Base-by-base conservation (phyloP, 1,284 basidiomycete species). In the Grifola frondosa region DNA sequence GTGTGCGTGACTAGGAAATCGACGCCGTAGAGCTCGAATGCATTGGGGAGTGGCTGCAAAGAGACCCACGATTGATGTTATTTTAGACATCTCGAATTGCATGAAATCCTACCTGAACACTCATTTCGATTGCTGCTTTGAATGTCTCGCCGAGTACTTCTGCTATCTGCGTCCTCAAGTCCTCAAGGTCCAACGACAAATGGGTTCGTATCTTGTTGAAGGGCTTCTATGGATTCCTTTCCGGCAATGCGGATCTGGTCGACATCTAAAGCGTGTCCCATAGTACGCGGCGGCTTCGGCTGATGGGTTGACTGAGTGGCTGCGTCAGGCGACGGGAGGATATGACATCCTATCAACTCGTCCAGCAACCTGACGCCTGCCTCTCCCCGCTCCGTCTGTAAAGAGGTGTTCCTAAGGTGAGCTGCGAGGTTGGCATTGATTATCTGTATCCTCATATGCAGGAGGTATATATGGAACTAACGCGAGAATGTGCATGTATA, bases 401-500 rank as follows among this genome's bases (percentile, higher is more conserved):
- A 70, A 31, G 91, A 95, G 0, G 97, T 97, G 60, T 99, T 99
- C 28, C 96, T 99, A 15, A 99, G 72, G 65, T 99, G 97, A 0
- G 88, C 78, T 2, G 74, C 58, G 6, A 98, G 74, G 60, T 93
- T 83, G n/a, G 52, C 50, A 4, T 59, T 51, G 21, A 56, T n/a
- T n/a, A 2, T 56, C 61, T 28, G 56, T 49, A 7, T 55, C 52
- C 21, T 62, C 44, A 21, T 58, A 50, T 1, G 46, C 50, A 1
- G 52, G 83, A 0, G 61, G 32, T 0, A 54, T 48, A 59, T 91
- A 95, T 5, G 85, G 77, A 13, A 75, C 69, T 1, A 98, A 70
- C 6, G 93, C 91, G 15, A 99, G 78, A 55, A 96, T 82, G 16
- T 85, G 83, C 39, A 84, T 77, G 52, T 89, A 91, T 33, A 97